Evolutionary conservation across 2,329 filamentous ascomycete genomes (phyloP).

Genomic region (Sporothrix phasma): DNA sequence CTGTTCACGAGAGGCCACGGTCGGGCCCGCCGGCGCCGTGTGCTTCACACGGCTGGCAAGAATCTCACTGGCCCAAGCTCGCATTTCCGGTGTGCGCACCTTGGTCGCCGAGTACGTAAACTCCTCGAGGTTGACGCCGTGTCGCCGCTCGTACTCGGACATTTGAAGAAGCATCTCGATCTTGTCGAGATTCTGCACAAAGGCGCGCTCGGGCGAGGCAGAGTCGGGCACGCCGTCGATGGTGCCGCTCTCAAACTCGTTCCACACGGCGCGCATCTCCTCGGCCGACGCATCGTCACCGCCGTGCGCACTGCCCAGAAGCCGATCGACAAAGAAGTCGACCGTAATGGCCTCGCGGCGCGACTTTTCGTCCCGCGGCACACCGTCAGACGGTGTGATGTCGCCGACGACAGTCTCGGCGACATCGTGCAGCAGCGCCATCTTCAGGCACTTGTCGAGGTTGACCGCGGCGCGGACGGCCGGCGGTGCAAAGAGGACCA

Average conservation of each 20-base stretch:
- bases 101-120: conserved; percentile 69
- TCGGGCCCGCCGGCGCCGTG: neutral
- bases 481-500: conserved; percentile 83
- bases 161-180: conserved; percentile 91
- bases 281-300: conserved; percentile 36
- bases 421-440: conserved; percentile 97
- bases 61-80: conserved; percentile 67
- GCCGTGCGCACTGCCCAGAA: conserved; percentile 68
- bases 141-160: conserved; percentile 82
- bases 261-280: conserved; percentile 73
- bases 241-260: conserved; percentile 65
- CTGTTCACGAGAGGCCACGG: neutral
- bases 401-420: conserved; percentile 90
- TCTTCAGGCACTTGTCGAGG: conserved; percentile 75
- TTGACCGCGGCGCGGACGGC: conserved; percentile 63
- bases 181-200: conserved; percentile 96
- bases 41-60: neutral
- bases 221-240: conserved; percentile 39
- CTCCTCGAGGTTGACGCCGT: conserved; percentile 65
- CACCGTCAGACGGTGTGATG: conserved; percentile 88
- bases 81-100: conserved; percentile 67
- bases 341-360: conserved; percentile 84
- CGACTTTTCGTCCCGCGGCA: conserved; percentile 79
- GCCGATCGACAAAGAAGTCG: conserved; percentile 68
- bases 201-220: conserved; percentile 70